Evolutionary conservation across 768 basidiomycete species (phyloP).

Genomic region (Phanerochaete carnosa): DNA sequence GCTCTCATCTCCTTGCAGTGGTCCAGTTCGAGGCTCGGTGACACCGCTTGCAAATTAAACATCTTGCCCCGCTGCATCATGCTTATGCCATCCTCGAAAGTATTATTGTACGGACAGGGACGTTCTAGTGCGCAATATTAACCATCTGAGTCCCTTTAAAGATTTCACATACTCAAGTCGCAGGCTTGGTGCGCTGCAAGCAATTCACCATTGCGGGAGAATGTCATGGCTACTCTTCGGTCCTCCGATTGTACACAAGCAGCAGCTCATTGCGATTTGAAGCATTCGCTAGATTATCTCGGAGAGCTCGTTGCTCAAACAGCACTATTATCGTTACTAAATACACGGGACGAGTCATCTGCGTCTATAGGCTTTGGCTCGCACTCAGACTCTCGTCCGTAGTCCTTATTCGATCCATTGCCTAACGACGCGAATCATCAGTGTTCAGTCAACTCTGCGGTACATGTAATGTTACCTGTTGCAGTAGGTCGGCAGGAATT

Average conservation of each 20-base stretch:
- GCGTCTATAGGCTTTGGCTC: slow-evolving; percentile 2
- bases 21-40: slow-evolving; percentile 84
- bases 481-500: slow-evolving; percentile 56
- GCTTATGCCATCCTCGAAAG: neutral
- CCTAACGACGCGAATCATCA: neutral
- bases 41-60: neutral
- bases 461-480: slow-evolving; percentile 36
- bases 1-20: slow-evolving; percentile 40
- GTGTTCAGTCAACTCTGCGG: neutral
- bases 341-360: neutral
- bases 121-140: neutral
- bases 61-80: neutral
- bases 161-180: no score
- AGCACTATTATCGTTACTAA: no score
- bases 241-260: no score
- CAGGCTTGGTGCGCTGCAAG: no score
- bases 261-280: no score
- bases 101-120: neutral
- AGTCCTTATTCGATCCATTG: neutral
- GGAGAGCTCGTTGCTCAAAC: no score
- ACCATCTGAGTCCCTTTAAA: neutral
- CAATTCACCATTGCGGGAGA: no score
- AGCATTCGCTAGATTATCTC: no score
- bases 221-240: no score
- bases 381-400: neutral